Conservation (phyloP, 164 flowering plant species). For the Tetracentron sinense region DNA sequence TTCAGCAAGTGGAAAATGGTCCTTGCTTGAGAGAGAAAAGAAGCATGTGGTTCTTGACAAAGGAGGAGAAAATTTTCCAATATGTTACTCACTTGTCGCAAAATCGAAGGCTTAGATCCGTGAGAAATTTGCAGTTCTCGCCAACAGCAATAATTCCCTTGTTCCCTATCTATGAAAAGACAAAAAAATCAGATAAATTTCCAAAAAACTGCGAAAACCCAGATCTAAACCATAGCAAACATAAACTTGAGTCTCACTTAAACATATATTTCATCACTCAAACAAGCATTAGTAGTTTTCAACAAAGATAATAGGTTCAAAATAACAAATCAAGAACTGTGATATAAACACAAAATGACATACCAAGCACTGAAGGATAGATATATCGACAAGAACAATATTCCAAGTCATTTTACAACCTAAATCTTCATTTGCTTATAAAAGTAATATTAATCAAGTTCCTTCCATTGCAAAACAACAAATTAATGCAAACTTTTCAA, state of each 20-base stretch:
- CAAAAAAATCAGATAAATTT: neutral
- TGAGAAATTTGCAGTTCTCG: slow-evolving; percentile 65
- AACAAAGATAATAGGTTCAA: neutral
- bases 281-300: no score
- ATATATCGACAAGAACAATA: neutral
- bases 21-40: slow-evolving; percentile 5
- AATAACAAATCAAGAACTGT: neutral
- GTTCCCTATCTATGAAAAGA: slow-evolving; percentile 59
- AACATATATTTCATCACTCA: no score
- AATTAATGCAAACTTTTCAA: no score
- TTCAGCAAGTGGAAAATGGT: neutral
- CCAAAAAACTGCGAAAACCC: neutral
- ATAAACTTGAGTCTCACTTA: neutral
- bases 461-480: no score
- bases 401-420: no score
- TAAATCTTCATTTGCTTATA: no score
- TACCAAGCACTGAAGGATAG: neutral
- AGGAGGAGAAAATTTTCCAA: slow-evolving; percentile 1
- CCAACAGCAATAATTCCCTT: slow-evolving; percentile 80
- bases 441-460: no score
- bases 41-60: neutral
- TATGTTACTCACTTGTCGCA: slow-evolving; percentile 62
- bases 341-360: neutral
- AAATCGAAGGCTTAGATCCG: slow-evolving; percentile 75
- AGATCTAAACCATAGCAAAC: neutral